Conservation (phyloP, 176 grass and related monocot species). For the Lolium rigidum region DNA sequence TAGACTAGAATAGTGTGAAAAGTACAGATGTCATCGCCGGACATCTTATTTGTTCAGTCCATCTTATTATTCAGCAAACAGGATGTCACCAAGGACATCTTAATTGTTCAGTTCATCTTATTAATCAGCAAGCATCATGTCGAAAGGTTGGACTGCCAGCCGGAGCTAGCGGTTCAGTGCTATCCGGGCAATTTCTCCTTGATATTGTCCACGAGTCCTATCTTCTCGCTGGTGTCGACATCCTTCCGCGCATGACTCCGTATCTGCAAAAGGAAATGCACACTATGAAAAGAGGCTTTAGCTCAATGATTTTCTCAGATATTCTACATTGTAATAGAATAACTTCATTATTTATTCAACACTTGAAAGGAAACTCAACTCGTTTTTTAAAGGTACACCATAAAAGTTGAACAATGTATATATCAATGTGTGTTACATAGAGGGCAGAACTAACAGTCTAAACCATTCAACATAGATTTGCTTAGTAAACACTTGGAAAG, state of each 20-base stretch:
- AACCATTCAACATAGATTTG: background rate
- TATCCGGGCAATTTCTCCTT: background rate
- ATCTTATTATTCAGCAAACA: background rate
- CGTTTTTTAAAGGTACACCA: background rate
- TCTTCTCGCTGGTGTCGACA: background rate
- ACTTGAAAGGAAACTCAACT: background rate
- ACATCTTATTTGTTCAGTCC: background rate
- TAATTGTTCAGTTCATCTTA: background rate
- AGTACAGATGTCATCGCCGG: too few relatives aligned
- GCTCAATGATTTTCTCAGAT: background rate
- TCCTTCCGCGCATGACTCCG: conserved; percentile 92
- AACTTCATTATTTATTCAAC: background rate
- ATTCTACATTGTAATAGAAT: background rate
- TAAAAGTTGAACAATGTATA: background rate
- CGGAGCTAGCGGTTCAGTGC: background rate
- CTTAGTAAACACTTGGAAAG: background rate
- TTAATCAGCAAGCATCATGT: background rate
- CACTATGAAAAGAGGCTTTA: background rate
- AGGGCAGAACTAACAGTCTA: background rate
- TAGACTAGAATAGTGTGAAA: too few relatives aligned
- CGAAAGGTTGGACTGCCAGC: background rate
- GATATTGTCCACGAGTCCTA: background rate
- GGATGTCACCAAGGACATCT: too few relatives aligned
- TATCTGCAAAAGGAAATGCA: conserved; percentile 60
- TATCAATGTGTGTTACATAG: background rate